Conservation (phyloP, 1,284 basidiomycete genomes). For the Microbotryomycetes sp. region DNA sequence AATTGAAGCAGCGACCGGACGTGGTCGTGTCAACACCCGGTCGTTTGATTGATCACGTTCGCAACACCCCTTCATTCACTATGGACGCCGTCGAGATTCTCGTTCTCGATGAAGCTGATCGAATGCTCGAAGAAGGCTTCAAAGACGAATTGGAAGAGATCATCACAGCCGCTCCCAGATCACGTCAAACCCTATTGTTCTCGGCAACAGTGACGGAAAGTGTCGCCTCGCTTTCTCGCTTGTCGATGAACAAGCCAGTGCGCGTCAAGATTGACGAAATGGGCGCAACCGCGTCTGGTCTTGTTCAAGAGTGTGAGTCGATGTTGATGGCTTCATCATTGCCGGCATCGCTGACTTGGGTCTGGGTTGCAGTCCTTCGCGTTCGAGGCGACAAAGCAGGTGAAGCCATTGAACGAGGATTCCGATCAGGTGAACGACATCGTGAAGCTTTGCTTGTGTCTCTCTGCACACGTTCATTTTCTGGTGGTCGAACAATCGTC, state of each 20-base stretch:
- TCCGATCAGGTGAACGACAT: constrained; percentile 49
- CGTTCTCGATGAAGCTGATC: constrained; percentile 93
- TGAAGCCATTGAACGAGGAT: constrained; percentile 35
- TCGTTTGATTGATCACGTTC: constrained; percentile 91
- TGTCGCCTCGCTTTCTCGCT: constrained; percentile 84
- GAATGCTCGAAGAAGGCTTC: constrained; percentile 97
- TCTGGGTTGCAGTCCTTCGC: constrained; percentile 48
- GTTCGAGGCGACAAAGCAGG: constrained; percentile 56
- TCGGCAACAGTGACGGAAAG: constrained; percentile 97
- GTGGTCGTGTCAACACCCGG: constrained; percentile 92
- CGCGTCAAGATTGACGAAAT: constrained; percentile 94
- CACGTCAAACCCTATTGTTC: constrained; percentile 95
- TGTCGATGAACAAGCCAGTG: constrained; percentile 86
- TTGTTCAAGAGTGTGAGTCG: constrained; percentile 83
- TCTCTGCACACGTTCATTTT: constrained; percentile 81
- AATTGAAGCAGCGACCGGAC: constrained; percentile 79
- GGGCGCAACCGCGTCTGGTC: constrained; percentile 74
- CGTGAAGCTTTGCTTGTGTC: constrained; percentile 75
- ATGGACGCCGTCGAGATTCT: constrained; percentile 89
- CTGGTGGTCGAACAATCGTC: constrained; percentile 65
- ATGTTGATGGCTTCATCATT: not conserved
- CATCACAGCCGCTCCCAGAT: constrained; percentile 76
- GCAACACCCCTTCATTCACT: constrained; percentile 88
- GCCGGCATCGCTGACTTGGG: not conserved
- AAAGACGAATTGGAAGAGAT: constrained; percentile 93